Percentiles rank a stretch among this genome's conserved stretches.
Evolutionary conservation across 495 filamentous ascomycete species (phyloP).

Genomic region (Penicillium alfredii): DNA sequence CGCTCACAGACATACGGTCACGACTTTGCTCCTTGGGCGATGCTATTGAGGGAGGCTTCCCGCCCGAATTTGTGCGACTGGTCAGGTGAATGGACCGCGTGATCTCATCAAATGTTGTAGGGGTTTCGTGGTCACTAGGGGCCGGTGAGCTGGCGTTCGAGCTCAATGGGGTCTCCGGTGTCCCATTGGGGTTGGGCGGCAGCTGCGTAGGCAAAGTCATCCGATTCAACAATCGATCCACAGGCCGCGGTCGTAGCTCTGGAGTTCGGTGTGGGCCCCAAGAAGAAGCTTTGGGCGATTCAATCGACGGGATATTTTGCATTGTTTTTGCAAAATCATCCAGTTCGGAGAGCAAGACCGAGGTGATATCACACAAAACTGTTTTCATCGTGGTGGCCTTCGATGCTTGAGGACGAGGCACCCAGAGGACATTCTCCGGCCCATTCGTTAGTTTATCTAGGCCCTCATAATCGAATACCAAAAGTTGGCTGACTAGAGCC

Average conservation of each 20-base stretch:
- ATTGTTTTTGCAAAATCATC: constrained; percentile 78
- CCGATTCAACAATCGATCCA: constrained; percentile 47
- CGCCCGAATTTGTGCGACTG: constrained; percentile 31
- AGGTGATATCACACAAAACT: constrained; percentile 86
- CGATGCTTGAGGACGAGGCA: constrained; percentile 65
- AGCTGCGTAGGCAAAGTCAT: constrained; percentile 75
- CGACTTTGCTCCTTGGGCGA: constrained; percentile 52
- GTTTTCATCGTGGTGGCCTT: constrained; percentile 91
- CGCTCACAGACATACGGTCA: constrained; percentile 77
- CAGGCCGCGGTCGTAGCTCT: constrained; percentile 40
- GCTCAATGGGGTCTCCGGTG: constrained; percentile 49
- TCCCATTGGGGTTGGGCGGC: constrained; percentile 46
- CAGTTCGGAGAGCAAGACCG: constrained; percentile 78
- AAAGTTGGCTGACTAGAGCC: constrained; percentile 67
- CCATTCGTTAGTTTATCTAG: constrained; percentile 37
- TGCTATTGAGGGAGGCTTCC: constrained; percentile 29
- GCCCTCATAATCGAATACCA: constrained; percentile 67
- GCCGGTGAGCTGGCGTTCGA: constrained; percentile 41
- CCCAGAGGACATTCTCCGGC: constrained; percentile 52
- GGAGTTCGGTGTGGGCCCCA: constrained; percentile 43
- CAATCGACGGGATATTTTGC: constrained; percentile 71
- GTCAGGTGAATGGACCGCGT: constrained; percentile 43
- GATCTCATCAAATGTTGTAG: constrained; percentile 70
- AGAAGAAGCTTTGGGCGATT: constrained; percentile 58
- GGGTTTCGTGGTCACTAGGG: constrained; percentile 47